Percentiles rank a stretch among this genome's conserved stretches.
Evolutionary conservation across 192 early-diverging fungal genomes (phyloP).

Genomic region (Umbelopsis ramanniana): DNA sequence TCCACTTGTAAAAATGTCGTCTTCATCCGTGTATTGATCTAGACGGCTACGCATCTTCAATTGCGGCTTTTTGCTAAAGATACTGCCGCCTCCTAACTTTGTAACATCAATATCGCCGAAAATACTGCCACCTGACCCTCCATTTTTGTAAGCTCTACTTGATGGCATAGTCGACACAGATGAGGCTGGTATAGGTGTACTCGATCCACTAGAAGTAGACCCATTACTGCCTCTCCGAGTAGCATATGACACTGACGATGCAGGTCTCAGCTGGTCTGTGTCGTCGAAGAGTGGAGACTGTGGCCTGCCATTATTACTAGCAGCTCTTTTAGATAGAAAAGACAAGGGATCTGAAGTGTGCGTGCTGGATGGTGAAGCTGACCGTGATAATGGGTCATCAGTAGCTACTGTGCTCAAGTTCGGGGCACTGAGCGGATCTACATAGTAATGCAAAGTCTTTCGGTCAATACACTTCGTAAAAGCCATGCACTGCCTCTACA

Average conservation of each 20-base stretch:
- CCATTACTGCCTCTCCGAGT: conserved; percentile 5
- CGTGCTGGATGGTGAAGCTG: neutral
- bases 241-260: conserved; percentile 17
- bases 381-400: conserved; percentile 2
- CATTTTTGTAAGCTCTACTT: neutral
- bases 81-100: conserved; percentile 25
- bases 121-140: conserved; percentile 19
- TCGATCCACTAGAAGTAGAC: conserved; percentile 14
- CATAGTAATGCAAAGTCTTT: neutral
- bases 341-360: neutral
- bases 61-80: neutral
- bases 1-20: neutral
- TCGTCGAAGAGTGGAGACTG: neutral
- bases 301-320: neutral
- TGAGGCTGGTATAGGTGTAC: conserved; percentile 2
- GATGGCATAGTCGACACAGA: neutral
- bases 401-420: neutral
- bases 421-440: conserved; percentile 13
- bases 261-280: neutral
- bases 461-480: neutral
- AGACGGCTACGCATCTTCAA: neutral
- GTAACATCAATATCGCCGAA: conserved; percentile 40
- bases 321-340: neutral
- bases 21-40: neutral
- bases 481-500: neutral